These are phyloP conservation scores for Rutstroemia sp. DNA, from an alignment of 2,329 filamentous ascomycete species.

Conservation along the genomic window DNA sequence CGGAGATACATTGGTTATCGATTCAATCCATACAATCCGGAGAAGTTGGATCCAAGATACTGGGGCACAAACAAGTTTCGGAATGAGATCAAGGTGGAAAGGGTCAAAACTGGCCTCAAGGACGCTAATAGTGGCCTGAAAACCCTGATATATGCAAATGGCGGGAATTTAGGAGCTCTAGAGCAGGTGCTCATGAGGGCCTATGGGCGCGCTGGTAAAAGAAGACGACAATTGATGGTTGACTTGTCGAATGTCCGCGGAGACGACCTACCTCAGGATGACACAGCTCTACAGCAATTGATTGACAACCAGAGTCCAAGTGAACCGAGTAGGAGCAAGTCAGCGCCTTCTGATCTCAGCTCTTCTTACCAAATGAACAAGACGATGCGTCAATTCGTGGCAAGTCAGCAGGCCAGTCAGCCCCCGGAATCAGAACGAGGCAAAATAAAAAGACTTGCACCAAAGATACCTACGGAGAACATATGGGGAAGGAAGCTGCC, in stretches of 20 bases:
- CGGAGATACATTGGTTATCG: conserved; percentile 36
- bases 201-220: conserved; percentile 46
- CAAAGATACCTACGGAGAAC: conserved; percentile 37
- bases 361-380: neutral
- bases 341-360: neutral
- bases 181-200: conserved; percentile 39
- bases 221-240: conserved; percentile 41
- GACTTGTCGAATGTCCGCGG: conserved; percentile 30
- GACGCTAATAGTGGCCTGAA: conserved; percentile 39
- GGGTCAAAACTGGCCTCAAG: conserved; percentile 23
- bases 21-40: conserved; percentile 34
- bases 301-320: conserved; percentile 9
- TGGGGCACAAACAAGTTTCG: conserved; percentile 6
- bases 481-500: conserved; percentile 42
- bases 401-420: conserved; percentile 19
- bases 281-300: conserved; percentile 33
- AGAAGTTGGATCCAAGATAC: neutral
- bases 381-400: neutral
- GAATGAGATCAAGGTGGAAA: neutral
- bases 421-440: conserved; percentile 6
- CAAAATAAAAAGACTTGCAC: conserved; percentile 15
- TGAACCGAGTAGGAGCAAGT: neutral
- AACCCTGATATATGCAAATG: conserved; percentile 44
- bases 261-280: conserved; percentile 33
- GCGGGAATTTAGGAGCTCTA: conserved; percentile 42